These are phyloP conservation scores for Botrytis fragariae DNA, from an alignment of 2,329 filamentous ascomycete genomes.

Conservation along the genomic window DNA sequence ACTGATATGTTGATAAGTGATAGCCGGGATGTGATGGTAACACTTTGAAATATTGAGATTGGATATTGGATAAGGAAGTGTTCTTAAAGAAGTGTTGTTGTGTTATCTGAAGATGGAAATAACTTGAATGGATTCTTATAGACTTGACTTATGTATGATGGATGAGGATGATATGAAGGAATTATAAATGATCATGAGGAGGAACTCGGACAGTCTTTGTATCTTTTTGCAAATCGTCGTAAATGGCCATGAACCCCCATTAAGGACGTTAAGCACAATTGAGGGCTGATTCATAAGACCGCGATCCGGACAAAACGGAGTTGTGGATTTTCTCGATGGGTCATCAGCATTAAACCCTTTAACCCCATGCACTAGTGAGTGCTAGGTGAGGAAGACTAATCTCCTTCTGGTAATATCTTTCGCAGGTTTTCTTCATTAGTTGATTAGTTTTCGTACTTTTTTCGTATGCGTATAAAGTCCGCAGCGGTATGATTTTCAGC, in stretches of 20 bases:
- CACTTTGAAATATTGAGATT: background rate
- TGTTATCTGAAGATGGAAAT: background rate
- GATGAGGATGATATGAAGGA: background rate
- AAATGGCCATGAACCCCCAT: constrained; percentile 5
- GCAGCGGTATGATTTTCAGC: background rate
- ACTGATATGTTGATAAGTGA: constrained; percentile 19
- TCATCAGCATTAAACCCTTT: constrained; percentile 1
- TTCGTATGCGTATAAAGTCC: background rate
- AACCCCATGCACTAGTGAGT: background rate
- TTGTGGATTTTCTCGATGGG: constrained; percentile 11
- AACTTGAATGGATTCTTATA: background rate
- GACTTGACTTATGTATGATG: background rate
- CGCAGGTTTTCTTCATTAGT: background rate
- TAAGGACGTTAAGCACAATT: constrained; percentile 2
- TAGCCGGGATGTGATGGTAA: constrained; percentile 11
- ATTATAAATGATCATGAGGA: constrained; percentile 10
- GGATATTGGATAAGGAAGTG: background rate
- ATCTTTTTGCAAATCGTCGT: constrained; percentile 13
- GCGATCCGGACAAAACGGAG: constrained; percentile 18
- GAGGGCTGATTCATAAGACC: constrained; percentile 21
- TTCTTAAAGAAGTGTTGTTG: background rate
- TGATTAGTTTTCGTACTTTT: background rate
- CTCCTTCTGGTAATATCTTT: background rate
- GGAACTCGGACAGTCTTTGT: constrained; percentile 21
- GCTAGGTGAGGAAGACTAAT: background rate